These are phyloP conservation scores for Claviceps sp. DNA, from an alignment of 2,329 filamentous ascomycete species.

Conservation along the genomic window DNA sequence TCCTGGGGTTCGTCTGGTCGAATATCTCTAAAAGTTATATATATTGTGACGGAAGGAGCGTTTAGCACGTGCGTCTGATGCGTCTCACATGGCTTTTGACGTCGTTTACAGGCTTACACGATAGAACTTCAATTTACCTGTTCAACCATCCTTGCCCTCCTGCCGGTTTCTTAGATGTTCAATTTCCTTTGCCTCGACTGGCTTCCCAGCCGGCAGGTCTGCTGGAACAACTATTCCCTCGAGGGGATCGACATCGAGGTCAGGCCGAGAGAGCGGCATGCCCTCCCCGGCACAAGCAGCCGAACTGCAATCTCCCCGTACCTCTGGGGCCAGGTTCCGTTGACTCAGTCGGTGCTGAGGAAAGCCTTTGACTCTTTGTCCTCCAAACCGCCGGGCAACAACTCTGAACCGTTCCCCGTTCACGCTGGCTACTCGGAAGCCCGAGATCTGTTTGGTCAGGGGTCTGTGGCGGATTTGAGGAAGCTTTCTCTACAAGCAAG, in stretches of 20 bases:
- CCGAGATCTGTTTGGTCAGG: constrained; percentile 6
- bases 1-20: background rate
- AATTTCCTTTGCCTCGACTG: constrained; percentile 1
- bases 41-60: background rate
- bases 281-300: background rate
- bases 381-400: background rate
- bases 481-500: constrained; percentile 7
- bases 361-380: background rate
- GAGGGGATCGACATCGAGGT: constrained; percentile 6
- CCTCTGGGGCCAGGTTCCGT: constrained; percentile 8
- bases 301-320: constrained; percentile 5
- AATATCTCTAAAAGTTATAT: background rate
- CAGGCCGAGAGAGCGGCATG: background rate
- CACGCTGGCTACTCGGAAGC: constrained; percentile 9
- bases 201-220: background rate
- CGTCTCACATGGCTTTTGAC: background rate
- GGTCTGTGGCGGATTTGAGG: constrained; percentile 6
- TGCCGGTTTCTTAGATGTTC: constrained; percentile 2
- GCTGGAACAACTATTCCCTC: constrained; percentile 8
- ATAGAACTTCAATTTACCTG: background rate
- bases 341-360: background rate
- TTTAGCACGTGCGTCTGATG: background rate
- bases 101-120: background rate
- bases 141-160: background rate
- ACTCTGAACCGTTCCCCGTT: background rate